phyloP scores from a whole-genome alignment of 345 rosid genomes.

The Triadica sebifera region DNA sequence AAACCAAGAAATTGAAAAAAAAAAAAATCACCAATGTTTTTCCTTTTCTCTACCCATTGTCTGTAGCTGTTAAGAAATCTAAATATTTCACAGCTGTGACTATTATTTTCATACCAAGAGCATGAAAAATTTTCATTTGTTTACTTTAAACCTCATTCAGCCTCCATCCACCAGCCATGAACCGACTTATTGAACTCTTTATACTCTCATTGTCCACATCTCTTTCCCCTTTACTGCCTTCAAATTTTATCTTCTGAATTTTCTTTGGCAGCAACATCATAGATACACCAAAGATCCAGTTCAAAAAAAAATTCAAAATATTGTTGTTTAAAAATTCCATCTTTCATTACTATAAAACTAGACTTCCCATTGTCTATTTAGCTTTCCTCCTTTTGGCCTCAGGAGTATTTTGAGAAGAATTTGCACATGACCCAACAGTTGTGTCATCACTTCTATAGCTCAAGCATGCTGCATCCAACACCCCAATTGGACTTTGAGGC shows the following conservation, averaged over 20 bases:
- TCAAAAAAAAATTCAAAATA: constrained; percentile 11
- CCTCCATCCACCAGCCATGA: constrained; percentile 31
- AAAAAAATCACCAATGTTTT: not conserved
- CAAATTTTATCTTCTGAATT: not conserved
- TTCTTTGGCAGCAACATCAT: constrained; percentile 6
- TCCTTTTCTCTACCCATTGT: constrained; percentile 3
- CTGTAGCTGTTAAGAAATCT: constrained; percentile 46
- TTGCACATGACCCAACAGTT: constrained; percentile 40
- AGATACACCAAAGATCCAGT: constrained; percentile 10
- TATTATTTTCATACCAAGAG: constrained; percentile 28
- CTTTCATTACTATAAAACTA: constrained; percentile 12
- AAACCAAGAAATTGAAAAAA: constrained; percentile 5
- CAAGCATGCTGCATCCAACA: constrained; percentile 68
- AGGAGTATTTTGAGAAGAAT: constrained; percentile 42
- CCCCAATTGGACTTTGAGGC: constrained; percentile 70
- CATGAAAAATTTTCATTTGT: constrained; percentile 25
- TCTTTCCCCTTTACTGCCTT: not conserved
- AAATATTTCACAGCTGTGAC: constrained; percentile 58
- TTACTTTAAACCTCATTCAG: not conserved
- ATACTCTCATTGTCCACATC: not conserved
- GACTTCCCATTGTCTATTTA: constrained; percentile 35
- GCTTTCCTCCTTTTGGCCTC: constrained; percentile 52
- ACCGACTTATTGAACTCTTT: constrained; percentile 27
- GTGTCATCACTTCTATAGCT: constrained; percentile 58
- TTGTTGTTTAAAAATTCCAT: not conserved